Conservation (phyloP, 371 early-diverging fungal genomes). For the Mucor ambiguus region DNA sequence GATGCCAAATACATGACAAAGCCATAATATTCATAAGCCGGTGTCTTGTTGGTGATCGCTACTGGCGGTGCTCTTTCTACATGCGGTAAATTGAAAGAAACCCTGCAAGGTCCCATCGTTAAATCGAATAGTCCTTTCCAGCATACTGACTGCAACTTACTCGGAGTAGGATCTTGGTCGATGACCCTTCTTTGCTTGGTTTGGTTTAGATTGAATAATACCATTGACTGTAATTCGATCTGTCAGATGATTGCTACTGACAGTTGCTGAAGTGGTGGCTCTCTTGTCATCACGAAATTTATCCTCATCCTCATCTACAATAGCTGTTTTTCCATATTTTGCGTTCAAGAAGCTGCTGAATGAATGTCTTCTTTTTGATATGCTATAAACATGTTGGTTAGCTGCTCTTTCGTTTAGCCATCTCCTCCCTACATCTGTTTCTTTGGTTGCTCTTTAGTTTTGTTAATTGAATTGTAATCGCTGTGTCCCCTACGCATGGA, state of each 20-base stretch:
- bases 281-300: neutral
- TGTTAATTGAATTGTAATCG: constrained; percentile 4
- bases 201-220: neutral
- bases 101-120: constrained; percentile 17
- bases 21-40: constrained; percentile 83
- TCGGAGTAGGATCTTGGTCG: constrained; percentile 53
- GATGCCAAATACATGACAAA: constrained; percentile 86
- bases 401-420: neutral
- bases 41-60: constrained; percentile 64
- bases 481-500: constrained; percentile 29
- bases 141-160: constrained; percentile 18
- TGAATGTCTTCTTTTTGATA: constrained; percentile 41
- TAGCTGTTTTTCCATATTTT: constrained; percentile 29
- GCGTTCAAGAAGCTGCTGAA: constrained; percentile 45
- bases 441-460: constrained; percentile 13
- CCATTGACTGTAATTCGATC: neutral
- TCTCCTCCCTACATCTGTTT: constrained; percentile 14
- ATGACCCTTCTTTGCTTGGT: constrained; percentile 30
- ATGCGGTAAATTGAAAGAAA: constrained; percentile 30
- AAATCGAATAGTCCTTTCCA: neutral
- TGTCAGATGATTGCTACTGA: constrained; percentile 1
- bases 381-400: constrained; percentile 3
- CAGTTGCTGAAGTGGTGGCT: neutral
- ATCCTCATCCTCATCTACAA: constrained; percentile 4
- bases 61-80: constrained; percentile 53